Base-by-base conservation (phyloP, 352 stramenopile species). In the Pythium aphanidermatum region DNA sequence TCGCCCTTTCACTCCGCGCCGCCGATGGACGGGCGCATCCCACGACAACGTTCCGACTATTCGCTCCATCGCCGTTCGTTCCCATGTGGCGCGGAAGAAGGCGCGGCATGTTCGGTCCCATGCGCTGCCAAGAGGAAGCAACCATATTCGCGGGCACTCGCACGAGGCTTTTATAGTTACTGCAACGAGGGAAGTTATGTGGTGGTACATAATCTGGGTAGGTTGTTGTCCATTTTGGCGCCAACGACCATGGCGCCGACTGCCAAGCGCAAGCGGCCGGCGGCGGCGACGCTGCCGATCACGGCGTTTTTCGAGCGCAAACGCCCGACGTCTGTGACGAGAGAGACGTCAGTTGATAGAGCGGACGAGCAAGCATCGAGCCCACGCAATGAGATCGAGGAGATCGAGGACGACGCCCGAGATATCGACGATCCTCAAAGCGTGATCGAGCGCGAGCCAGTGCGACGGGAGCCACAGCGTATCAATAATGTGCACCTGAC, bases 301-400 rank as follows among this genome's bases (percentile, higher is more conserved):
- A 85, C 63, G 14, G 63, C 69, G 38, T 87, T 87, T 62, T 87
- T 87, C 63, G 53, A 80, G 60, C 65, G 64, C 28, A 87, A 87
- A 43, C 47, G 55, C 34, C 29, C 45, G 14, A 56, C 60, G 0
- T 45, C 38, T 13, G 25, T 45, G 10, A 8, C 40, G 13, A 52
- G 57, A 33, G 55, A 54, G 5, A 29, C 61, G 2, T 27, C 51
- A 1, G 4, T 9, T 16, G 44, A 33, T 14, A 27, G 12, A 6
- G 37, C 17, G 29, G 16, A 33, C 4, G 31, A 28, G 16, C 38
- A 36, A 5, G 21, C 30, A 33, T 42, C 32, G 17, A 42, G 29
- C 27, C 38, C 46, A 27, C 14, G 24, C 28, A 20, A 58, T 37
- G 11, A 33, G 4, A 29, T 57, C 14, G 54, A 62, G 35, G 54